Evolutionary conservation across 2,329 filamentous ascomycete species (phyloP).

Genomic region (Ascocoryne sarcoides): DNA sequence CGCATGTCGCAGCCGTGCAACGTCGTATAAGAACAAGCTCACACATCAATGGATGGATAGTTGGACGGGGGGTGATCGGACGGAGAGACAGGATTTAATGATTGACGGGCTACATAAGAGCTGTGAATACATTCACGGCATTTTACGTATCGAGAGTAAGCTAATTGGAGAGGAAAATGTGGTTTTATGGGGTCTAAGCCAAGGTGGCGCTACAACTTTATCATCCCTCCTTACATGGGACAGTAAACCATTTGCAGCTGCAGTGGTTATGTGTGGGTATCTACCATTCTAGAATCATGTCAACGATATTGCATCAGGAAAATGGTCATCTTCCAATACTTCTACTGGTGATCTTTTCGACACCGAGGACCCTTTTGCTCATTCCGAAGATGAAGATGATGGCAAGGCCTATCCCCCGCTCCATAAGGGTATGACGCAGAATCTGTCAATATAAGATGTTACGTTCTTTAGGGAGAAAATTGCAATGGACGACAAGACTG

Average conservation of each 20-base stretch:
- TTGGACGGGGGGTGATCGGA: slow-evolving; percentile 29
- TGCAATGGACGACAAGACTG: slow-evolving; percentile 4
- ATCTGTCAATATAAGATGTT: slow-evolving; percentile 4
- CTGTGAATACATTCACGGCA: slow-evolving; percentile 30
- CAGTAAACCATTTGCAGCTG: slow-evolving; percentile 30
- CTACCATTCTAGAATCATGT: slow-evolving; percentile 34
- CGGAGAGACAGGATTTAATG: slow-evolving; percentile 25
- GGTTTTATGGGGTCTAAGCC: slow-evolving; percentile 43
- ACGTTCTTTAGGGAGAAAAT: slow-evolving; percentile 14
- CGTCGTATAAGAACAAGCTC: slow-evolving; percentile 31
- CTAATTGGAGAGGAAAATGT: slow-evolving; percentile 33
- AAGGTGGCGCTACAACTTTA: slow-evolving; percentile 42
- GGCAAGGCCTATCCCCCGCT: too few species aligned
- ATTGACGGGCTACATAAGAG: slow-evolving; percentile 36
- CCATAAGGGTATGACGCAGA: background rate
- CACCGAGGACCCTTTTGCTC: slow-evolving; percentile 1
- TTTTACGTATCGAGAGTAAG: slow-evolving; percentile 32
- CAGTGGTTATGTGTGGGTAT: slow-evolving; percentile 38
- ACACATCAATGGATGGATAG: slow-evolving; percentile 41
- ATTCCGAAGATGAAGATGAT: slow-evolving; percentile 8
- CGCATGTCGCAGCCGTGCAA: slow-evolving; percentile 34
- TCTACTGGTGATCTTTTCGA: slow-evolving; percentile 6
- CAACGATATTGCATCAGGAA: slow-evolving; percentile 14
- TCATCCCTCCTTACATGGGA: slow-evolving; percentile 37
- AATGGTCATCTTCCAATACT: background rate